Conservation (phyloP, 2,329 filamentous ascomycete genomes). For the Ophiostoma himal-ulmi region DNA sequence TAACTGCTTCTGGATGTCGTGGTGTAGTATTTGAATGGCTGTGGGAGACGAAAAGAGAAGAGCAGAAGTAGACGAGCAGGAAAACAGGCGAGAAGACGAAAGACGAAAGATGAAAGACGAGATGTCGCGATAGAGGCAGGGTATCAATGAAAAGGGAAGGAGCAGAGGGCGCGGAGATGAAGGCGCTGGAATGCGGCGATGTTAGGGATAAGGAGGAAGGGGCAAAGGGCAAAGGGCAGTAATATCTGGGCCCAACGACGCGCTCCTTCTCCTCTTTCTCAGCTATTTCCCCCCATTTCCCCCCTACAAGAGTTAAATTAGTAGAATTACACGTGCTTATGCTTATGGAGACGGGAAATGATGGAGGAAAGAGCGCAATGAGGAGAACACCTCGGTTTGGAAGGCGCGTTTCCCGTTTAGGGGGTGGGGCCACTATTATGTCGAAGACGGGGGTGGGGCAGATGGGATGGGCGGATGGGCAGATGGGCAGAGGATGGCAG, state of each 20-base stretch:
- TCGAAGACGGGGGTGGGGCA: neutral
- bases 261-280: constrained; percentile 1
- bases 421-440: constrained; percentile 1
- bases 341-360: constrained; percentile 2
- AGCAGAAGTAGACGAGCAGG: neutral
- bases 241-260: constrained; percentile 9
- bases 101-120: neutral
- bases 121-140: neutral
- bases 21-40: neutral
- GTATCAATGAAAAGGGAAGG: neutral
- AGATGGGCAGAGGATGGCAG: neutral
- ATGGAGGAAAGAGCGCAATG: constrained; percentile 11
- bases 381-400: constrained; percentile 19
- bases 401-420: constrained; percentile 15
- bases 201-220: constrained; percentile 2
- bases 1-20: neutral
- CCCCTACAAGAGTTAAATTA: constrained; percentile 13
- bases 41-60: neutral
- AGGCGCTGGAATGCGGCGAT: neutral
- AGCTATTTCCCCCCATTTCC: neutral
- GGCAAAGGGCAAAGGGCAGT: neutral
- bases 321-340: constrained; percentile 20
- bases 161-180: neutral
- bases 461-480: neutral
- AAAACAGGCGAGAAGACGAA: neutral